phyloP scores from a whole-genome alignment of 805 yeast species.

The Blastobotrys mokoenaii region DNA sequence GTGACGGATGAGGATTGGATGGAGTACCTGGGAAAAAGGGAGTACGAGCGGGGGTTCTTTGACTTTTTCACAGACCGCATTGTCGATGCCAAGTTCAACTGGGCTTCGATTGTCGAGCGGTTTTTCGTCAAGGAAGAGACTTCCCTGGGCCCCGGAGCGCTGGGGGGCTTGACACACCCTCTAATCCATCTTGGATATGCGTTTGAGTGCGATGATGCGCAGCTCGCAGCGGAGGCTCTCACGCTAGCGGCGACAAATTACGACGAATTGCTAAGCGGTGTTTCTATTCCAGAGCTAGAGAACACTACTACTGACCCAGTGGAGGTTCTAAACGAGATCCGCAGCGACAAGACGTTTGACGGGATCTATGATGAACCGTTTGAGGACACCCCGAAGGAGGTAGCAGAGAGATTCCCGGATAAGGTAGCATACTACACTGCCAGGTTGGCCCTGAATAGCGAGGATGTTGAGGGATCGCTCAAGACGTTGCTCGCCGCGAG shows the following conservation, averaged over 20 bases:
- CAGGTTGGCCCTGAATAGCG: conserved; percentile 13
- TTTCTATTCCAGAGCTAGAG: background rate
- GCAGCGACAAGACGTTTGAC: conserved; percentile 16
- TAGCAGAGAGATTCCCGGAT: conserved; percentile 9
- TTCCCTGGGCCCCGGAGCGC: conserved; percentile 17
- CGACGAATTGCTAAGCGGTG: background rate
- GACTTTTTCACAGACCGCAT: conserved; percentile 33
- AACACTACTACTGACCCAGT: conserved; percentile 13
- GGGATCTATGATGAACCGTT: conserved; percentile 1
- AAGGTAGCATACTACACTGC: conserved; percentile 12
- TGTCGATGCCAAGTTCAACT: conserved; percentile 25
- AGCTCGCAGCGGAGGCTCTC: conserved; percentile 30
- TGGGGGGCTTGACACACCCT: conserved; percentile 24
- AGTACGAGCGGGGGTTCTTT: conserved; percentile 29
- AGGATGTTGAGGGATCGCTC: conserved; percentile 14
- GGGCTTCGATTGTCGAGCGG: conserved; percentile 24
- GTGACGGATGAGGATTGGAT: conserved; percentile 29
- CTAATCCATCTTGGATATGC: conserved; percentile 31
- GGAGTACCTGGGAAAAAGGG: conserved; percentile 24
- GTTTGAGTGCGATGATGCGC: conserved; percentile 26
- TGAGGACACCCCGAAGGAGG: background rate
- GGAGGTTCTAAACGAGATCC: conserved; percentile 14
- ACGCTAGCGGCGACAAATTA: conserved; percentile 22
- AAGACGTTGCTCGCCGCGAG: conserved; percentile 15
- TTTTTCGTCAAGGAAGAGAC: conserved; percentile 16